Evolutionary conservation across 257 asterid genomes (phyloP).

Genomic region (Prunella vulgaris): DNA sequence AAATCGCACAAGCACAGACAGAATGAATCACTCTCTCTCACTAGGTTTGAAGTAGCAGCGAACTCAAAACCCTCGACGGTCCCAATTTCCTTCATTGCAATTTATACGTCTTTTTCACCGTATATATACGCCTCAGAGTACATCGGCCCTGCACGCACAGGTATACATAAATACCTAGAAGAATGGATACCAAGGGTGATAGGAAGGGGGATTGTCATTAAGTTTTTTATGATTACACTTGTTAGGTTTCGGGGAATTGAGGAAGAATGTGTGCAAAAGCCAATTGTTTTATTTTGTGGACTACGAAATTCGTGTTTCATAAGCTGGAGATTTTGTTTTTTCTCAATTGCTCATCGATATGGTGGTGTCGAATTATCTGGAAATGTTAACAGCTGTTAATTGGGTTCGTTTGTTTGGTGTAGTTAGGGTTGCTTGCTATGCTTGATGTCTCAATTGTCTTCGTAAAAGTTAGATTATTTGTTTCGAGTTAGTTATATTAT

Average conservation of each 20-base stretch:
- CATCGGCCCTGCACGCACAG: slow-evolving; percentile 20
- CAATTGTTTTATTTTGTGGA: slow-evolving; percentile 7
- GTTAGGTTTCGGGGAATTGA: not conserved
- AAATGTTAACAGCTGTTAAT: not conserved
- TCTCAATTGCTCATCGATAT: not conserved
- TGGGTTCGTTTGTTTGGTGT: not conserved
- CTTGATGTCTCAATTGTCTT: not conserved
- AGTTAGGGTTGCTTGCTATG: not conserved
- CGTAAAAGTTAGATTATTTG: not conserved
- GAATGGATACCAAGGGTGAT: not conserved
- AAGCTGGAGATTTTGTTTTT: not conserved
- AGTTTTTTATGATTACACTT: not conserved
- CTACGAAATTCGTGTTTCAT: not conserved
- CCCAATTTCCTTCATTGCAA: slow-evolving; percentile 13
- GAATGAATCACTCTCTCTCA: not conserved
- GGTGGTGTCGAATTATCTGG: not conserved
- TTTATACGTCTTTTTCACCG: not conserved
- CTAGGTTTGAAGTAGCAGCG: not conserved
- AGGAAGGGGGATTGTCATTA: not conserved
- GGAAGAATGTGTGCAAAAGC: not conserved
- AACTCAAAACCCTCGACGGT: slow-evolving; percentile 21
- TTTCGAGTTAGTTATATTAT: not conserved
- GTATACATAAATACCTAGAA: slow-evolving; percentile 21
- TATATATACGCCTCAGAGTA: slow-evolving; percentile 3
- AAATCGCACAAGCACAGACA: not conserved